Evolutionary conservation across 805 yeast genomes (phyloP).

Genomic region (Wickerhamomyces bovis): DNA sequence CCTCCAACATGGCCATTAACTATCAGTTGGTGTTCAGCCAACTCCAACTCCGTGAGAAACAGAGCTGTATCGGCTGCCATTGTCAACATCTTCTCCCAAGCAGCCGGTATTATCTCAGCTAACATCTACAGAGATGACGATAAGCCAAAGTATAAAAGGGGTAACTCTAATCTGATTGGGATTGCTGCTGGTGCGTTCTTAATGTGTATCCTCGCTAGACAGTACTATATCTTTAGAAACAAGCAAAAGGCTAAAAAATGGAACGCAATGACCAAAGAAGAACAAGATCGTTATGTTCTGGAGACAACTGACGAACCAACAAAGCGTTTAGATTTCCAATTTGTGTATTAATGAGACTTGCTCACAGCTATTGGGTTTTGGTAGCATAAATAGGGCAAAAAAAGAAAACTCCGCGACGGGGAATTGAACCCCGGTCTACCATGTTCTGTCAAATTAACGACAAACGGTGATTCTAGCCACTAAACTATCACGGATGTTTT

Average conservation of each 20-base stretch:
- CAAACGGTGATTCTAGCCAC: constrained; percentile 26
- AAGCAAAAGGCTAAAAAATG: constrained; percentile 40
- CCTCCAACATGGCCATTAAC: constrained; percentile 49
- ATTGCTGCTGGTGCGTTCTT: neutral
- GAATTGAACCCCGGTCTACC: constrained; percentile 26
- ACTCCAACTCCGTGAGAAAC: constrained; percentile 53
- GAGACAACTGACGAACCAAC: constrained; percentile 48
- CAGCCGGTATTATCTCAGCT: constrained; percentile 47
- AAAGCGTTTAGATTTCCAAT: constrained; percentile 47
- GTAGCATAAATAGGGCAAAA: constrained; percentile 1
- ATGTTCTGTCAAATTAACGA: constrained; percentile 14
- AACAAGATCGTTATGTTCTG: constrained; percentile 40
- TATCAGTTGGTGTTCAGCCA: constrained; percentile 50
- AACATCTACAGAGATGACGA: constrained; percentile 55
- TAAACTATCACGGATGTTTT: constrained; percentile 23
- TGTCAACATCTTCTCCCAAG: constrained; percentile 59
- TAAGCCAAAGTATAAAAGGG: constrained; percentile 51
- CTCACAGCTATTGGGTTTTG: too few species aligned
- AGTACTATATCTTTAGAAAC: constrained; percentile 33
- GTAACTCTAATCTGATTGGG: constrained; percentile 31
- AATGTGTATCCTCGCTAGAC: constrained; percentile 17
- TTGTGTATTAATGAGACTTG: constrained; percentile 15
- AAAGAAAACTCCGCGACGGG: constrained; percentile 23
- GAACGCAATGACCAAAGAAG: constrained; percentile 43
- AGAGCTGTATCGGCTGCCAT: constrained; percentile 60